Evolutionary conservation across 768 basidiomycete genomes (phyloP).

Genomic region (Lentinula sp.): DNA sequence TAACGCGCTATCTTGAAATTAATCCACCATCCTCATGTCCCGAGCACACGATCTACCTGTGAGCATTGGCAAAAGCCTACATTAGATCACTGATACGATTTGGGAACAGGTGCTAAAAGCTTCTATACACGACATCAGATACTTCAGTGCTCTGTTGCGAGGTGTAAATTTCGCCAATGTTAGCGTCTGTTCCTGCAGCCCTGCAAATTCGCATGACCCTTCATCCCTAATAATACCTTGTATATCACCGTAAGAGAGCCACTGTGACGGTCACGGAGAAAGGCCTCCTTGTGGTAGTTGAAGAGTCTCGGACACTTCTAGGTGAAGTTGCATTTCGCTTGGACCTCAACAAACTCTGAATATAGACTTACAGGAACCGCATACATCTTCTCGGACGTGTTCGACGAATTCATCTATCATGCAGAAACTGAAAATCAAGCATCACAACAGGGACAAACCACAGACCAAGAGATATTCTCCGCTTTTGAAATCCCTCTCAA

Average conservation of each 20-base stretch:
- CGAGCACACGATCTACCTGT: background rate
- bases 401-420: constrained; percentile 72
- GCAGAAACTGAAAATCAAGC: constrained; percentile 27
- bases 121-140: constrained; percentile 76
- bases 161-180: constrained; percentile 82
- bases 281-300: constrained; percentile 75
- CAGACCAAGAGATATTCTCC: constrained; percentile 18
- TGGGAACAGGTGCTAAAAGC: constrained; percentile 50
- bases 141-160: constrained; percentile 70
- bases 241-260: constrained; percentile 50
- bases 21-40: background rate
- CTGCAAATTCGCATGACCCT: background rate
- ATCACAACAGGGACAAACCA: constrained; percentile 21
- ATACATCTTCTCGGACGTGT: constrained; percentile 71
- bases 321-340: constrained; percentile 41
- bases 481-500: constrained; percentile 82
- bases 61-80: background rate
- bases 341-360: background rate
- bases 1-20: constrained; percentile 3
- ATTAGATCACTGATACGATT: background rate
- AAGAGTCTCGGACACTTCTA: constrained; percentile 76
- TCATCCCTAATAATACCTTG: constrained; percentile 4
- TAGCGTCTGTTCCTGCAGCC: constrained; percentile 20
- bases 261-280: constrained; percentile 62
- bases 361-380: constrained; percentile 58